Evolutionary conservation across 1,284 basidiomycete species (phyloP), one percentile per base, ranked within the genome.

Genomic region (Austropuccinia psidii): DNA sequence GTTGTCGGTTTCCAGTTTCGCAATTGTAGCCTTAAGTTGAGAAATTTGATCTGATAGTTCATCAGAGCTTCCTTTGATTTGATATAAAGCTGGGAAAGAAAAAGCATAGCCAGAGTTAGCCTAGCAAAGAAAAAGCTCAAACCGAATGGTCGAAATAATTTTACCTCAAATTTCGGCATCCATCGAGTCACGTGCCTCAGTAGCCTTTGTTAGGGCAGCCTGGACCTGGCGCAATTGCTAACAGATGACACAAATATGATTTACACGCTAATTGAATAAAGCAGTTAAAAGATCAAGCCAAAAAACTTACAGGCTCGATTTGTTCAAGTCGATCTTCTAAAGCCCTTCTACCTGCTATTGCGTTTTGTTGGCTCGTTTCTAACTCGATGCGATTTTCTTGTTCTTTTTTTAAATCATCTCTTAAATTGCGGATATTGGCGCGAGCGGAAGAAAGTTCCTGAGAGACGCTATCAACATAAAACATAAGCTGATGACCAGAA

Each of bases 131-230:
- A n/a, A n/a, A n/a, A n/a, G n/a, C n/a, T n/a, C n/a, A n/a, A n/a
- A n/a, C n/a, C n/a, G n/a, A n/a, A n/a, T n/a, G n/a, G n/a, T n/a
- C n/a, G n/a, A n/a, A n/a, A n/a, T n/a, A n/a, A n/a, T n/a, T 47
- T 61, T 43, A 73, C 69, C 61, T 37, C 70, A 58, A 19, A 72
- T 9, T 62, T 72, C 69, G 35, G 69, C 69, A 35, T 50, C 69
- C 31, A 60, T 19, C 11, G 57, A 72, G 31, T 72, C 58, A 49
- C 69, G 69, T 9, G 47, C 69, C n/a, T 72, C 31, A 33, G 35
- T 31, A n/a, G 43, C 69, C 45, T 62, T 47, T n/a, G 69, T 52
- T n/a, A 72, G 58, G 47, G 61, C 55, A 39, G 58, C 58, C 43
- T 62, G 31, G 21, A 58, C 62, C 60, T 72, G 35, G 35, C 33